These are phyloP conservation scores for Aspergillus nomiae DNA, from an alignment of 2,329 filamentous ascomycete genomes.

Conservation along the genomic window DNA sequence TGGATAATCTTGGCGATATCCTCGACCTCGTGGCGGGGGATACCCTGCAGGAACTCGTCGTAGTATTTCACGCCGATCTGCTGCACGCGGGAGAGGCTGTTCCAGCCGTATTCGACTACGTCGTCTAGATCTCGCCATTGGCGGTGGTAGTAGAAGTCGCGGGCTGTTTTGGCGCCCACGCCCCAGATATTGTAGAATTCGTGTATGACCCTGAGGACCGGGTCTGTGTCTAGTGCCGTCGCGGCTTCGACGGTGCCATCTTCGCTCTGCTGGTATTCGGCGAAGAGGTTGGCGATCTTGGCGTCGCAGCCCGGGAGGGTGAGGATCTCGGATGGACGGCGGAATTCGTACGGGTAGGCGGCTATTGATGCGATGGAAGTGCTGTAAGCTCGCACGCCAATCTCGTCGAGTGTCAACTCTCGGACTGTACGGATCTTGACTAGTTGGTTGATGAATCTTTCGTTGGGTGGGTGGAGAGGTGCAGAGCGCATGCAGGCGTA, in stretches of 20 bases:
- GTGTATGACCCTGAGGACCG: slow-evolving; percentile 64
- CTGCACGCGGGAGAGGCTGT: slow-evolving; percentile 72
- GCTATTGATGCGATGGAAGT: slow-evolving; percentile 80
- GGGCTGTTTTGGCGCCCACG: slow-evolving; percentile 79
- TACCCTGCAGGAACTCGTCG: slow-evolving; percentile 74
- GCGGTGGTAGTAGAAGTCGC: slow-evolving; percentile 74
- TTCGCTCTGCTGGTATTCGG: slow-evolving; percentile 66
- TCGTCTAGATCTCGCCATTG: slow-evolving; percentile 86
- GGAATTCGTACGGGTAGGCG: slow-evolving; percentile 70
- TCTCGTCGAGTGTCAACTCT: slow-evolving; percentile 70
- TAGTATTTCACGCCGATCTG: slow-evolving; percentile 95
- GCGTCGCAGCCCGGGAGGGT: slow-evolving; percentile 75
- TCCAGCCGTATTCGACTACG: slow-evolving; percentile 80
- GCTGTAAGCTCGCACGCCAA: slow-evolving; percentile 84
- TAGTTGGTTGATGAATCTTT: slow-evolving; percentile 71
- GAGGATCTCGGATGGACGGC: slow-evolving; percentile 45
- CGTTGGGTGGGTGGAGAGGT: slow-evolving; percentile 69
- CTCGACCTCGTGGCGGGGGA: slow-evolving; percentile 74
- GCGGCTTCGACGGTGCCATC: slow-evolving; percentile 65
- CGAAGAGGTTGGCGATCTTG: slow-evolving; percentile 77
- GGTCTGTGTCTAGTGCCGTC: slow-evolving; percentile 64
- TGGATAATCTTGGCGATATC: slow-evolving; percentile 66
- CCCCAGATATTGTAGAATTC: slow-evolving; percentile 87
- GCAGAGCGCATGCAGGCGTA: slow-evolving; percentile 85
- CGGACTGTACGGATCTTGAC: slow-evolving; percentile 73